phyloP scores from a whole-genome alignment of 2,329 filamentous ascomycete species.

The Claviceps maximensis region DNA sequence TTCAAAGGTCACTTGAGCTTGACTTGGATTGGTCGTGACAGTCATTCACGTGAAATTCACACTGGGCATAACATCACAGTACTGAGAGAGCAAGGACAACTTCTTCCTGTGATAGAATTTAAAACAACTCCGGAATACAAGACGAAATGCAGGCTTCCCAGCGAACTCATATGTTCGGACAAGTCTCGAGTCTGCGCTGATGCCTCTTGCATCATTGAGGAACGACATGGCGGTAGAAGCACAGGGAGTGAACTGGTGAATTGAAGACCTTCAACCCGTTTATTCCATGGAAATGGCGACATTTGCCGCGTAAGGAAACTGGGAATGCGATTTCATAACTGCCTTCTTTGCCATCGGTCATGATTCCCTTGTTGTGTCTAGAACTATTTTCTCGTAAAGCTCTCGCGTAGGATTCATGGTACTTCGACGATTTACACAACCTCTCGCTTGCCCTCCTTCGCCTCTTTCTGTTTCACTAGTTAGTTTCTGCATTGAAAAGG shows the following conservation, averaged over 20 bases:
- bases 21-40: not conserved
- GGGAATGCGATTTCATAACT: not conserved
- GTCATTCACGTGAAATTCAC: not conserved
- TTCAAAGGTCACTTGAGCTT: not conserved
- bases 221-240: not conserved
- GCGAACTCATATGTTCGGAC: not conserved
- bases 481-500: constrained; percentile 13
- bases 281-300: not conserved
- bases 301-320: not conserved
- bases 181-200: not conserved
- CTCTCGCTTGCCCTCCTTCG: constrained; percentile 91
- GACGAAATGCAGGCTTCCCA: no score
- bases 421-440: constrained; percentile 43
- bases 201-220: not conserved
- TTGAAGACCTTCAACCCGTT: not conserved
- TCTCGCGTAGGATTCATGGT: not conserved
- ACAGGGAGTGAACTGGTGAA: not conserved
- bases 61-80: not conserved
- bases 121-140: not conserved
- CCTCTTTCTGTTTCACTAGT: constrained; percentile 65
- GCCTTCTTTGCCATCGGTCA: not conserved
- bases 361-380: not conserved
- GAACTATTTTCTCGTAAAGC: not conserved
- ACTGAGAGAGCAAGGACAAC: not conserved
- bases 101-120: not conserved